Evolutionary conservation across 2,329 filamentous ascomycete species (phyloP).

Genomic region (Pseudogymnoascus sp.): DNA sequence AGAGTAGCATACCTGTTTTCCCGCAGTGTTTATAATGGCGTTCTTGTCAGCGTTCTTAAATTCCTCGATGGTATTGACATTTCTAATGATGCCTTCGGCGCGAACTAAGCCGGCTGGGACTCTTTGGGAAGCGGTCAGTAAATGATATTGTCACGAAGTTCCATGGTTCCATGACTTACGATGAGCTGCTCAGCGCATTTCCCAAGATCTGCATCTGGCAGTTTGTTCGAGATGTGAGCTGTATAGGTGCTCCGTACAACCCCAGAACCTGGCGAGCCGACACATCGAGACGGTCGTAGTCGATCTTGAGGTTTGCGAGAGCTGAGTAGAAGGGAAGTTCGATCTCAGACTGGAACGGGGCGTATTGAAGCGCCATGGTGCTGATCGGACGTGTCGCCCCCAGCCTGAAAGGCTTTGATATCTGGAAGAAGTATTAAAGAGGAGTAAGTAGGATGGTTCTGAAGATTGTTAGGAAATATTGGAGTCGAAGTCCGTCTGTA

Average conservation of each 20-base stretch:
- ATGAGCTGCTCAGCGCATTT: constrained; percentile 73
- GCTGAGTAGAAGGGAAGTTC: constrained; percentile 92
- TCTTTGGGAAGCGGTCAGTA: constrained; percentile 35
- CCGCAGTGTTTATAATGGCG: constrained; percentile 69
- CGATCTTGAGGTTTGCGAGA: constrained; percentile 87
- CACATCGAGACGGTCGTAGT: constrained; percentile 94
- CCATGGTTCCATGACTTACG: constrained; percentile 47
- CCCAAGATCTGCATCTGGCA: constrained; percentile 86
- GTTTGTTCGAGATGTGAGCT: constrained; percentile 41
- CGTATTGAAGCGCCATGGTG: constrained; percentile 56
- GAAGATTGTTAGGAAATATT: not conserved
- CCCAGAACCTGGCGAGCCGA: constrained; percentile 81
- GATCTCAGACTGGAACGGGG: constrained; percentile 86
- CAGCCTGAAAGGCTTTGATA: not conserved
- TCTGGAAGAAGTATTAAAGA: not conserved
- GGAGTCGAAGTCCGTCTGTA: not conserved
- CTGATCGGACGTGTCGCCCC: constrained; percentile 3
- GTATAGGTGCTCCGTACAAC: constrained; percentile 68
- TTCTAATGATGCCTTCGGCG: constrained; percentile 89
- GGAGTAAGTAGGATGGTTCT: not conserved
- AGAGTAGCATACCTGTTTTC: constrained; percentile 55
- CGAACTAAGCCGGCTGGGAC: constrained; percentile 64
- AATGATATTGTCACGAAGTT: not conserved
- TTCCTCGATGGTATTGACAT: constrained; percentile 92
- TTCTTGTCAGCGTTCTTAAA: constrained; percentile 78